Conservation (phyloP, 1,284 basidiomycete species). For the Paramarasmius palmivorus region DNA sequence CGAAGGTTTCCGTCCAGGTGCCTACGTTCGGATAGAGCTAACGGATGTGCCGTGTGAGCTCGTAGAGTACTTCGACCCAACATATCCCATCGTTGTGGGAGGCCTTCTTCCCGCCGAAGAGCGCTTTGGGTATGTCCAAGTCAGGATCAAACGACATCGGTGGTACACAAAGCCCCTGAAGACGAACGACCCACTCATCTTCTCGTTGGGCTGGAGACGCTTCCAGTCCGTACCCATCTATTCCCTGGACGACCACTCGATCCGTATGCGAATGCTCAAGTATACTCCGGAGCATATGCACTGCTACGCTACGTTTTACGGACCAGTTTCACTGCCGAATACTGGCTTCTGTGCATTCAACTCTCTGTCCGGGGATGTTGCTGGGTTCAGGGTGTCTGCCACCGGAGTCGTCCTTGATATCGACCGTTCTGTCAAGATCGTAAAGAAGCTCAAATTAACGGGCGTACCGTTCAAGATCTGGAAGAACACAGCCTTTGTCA, state of each 20-base stretch:
- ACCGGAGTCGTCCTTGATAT: slow-evolving; percentile 96
- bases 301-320: slow-evolving; percentile 97
- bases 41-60: slow-evolving; percentile 86
- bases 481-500: slow-evolving; percentile 99
- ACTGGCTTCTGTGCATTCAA: slow-evolving; percentile 99
- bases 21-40: slow-evolving; percentile 95
- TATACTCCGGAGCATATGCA: slow-evolving; percentile 99
- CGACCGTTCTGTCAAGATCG: slow-evolving; percentile 90
- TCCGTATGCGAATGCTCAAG: slow-evolving; percentile 98
- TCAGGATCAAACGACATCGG: slow-evolving; percentile 94
- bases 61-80: slow-evolving; percentile 91
- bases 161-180: slow-evolving; percentile 95
- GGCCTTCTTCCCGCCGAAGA: slow-evolving; percentile 93
- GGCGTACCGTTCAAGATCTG: slow-evolving; percentile 96
- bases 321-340: slow-evolving; percentile 88
- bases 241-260: slow-evolving; percentile 94
- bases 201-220: slow-evolving; percentile 94
- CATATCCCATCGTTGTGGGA: slow-evolving; percentile 90
- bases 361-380: slow-evolving; percentile 63
- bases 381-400: slow-evolving; percentile 89
- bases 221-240: slow-evolving; percentile 97
- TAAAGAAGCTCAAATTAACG: slow-evolving; percentile 98
- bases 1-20: slow-evolving; percentile 89
- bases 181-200: slow-evolving; percentile 95
- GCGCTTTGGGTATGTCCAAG: slow-evolving; percentile 91